phyloP scores from a whole-genome alignment of 139 green algal species.

The Pseudopediastrum boryanum region DNA sequence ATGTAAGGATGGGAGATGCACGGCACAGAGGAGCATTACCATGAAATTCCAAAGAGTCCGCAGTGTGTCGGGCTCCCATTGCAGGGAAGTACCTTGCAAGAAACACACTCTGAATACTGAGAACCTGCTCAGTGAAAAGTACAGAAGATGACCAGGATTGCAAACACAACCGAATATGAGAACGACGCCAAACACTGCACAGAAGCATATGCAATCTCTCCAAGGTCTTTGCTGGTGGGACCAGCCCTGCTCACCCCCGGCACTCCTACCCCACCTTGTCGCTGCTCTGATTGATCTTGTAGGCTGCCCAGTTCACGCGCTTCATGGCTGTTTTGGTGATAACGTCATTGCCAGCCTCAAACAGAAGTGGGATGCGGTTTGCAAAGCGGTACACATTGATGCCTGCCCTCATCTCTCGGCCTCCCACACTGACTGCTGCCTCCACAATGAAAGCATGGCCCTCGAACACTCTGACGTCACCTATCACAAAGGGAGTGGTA shows the following conservation, averaged over 20 bases:
- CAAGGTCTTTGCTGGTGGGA: too few relatives aligned
- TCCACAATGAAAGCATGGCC: constrained; percentile 97
- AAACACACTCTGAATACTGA: too few relatives aligned
- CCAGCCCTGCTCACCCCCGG: background rate
- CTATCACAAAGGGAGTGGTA: constrained; percentile 24
- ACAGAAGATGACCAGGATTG: background rate
- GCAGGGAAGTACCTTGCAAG: too few relatives aligned
- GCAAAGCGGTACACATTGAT: constrained; percentile 72
- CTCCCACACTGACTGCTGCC: constrained; percentile 90
- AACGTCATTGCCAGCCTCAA: constrained; percentile 93
- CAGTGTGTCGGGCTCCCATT: too few relatives aligned
- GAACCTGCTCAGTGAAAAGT: background rate
- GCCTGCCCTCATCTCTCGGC: constrained; percentile 79
- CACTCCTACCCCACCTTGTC: constrained; percentile 72
- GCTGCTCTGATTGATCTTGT: constrained; percentile 95
- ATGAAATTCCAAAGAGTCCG: too few relatives aligned
- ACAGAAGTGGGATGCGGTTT: constrained; percentile 97
- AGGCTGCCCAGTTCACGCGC: constrained; percentile 91
- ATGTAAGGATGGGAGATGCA: too few relatives aligned
- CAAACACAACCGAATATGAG: too few relatives aligned
- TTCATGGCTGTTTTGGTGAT: constrained; percentile 91
- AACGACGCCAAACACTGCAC: too few relatives aligned
- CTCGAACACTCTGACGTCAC: constrained; percentile 85
- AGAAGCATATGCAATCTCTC: too few relatives aligned
- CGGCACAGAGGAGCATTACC: too few relatives aligned